These are phyloP conservation scores for Buddleja alternifolia DNA, from an alignment of 257 asterid genomes.

Conservation along the genomic window DNA sequence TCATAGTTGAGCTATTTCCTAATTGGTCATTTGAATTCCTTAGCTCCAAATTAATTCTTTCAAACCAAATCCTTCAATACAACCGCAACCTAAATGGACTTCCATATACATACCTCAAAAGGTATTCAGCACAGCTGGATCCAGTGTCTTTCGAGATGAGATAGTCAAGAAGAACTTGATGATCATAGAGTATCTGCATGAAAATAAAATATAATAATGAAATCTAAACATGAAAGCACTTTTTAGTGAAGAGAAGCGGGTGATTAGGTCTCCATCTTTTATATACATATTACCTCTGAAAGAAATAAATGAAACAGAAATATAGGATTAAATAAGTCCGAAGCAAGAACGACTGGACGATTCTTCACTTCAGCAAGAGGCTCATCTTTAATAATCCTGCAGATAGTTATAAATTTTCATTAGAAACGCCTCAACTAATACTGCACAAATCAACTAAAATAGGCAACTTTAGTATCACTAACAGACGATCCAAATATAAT, in stretches of 20 bases:
- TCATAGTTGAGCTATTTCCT: too few species aligned
- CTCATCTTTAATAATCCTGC: conserved; percentile 45
- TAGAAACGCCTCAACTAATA: conserved; percentile 18
- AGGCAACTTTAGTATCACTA: conserved; percentile 33
- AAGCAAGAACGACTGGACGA: conserved; percentile 40
- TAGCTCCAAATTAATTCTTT: too few species aligned
- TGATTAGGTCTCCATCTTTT: background rate
- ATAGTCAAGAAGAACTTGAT: conserved; percentile 93
- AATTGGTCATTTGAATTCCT: too few species aligned
- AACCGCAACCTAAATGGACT: background rate
- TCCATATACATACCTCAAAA: conserved; percentile 59
- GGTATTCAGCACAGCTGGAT: conserved; percentile 81
- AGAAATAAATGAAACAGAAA: conserved; percentile 80
- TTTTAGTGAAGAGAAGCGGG: background rate
- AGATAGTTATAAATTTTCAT: conserved; percentile 20
- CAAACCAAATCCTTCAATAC: too few species aligned
- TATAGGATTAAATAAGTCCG: conserved; percentile 75
- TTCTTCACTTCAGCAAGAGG: conserved; percentile 37
- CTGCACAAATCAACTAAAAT: conserved; percentile 19
- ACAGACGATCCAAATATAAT: conserved; percentile 44
- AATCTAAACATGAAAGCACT: conserved; percentile 17
- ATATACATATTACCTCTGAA: conserved; percentile 58
- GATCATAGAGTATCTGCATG: conserved; percentile 84
- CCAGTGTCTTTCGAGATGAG: conserved; percentile 93
- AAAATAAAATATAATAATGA: conserved; percentile 5